Percentiles rank a stretch among this genome's conserved stretches.
Conservation (phyloP, 2,329 filamentous ascomycete species). For the Ophiocordyceps sinensis region DNA sequence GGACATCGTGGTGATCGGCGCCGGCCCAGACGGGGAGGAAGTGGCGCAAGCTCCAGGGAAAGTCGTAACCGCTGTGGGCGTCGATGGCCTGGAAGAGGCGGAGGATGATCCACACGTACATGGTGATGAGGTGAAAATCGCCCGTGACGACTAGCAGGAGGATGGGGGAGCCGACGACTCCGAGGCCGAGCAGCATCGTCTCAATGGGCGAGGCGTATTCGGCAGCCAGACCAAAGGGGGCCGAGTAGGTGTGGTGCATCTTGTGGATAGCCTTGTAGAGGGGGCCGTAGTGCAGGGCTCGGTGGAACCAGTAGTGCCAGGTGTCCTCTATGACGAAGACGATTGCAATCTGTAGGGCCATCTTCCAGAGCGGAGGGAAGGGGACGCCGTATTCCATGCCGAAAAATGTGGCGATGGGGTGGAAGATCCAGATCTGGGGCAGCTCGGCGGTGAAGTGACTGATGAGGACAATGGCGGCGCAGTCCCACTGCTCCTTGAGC, state of each 20-base stretch:
- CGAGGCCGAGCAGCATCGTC: conserved; percentile 84
- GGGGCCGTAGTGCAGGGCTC: conserved; percentile 81
- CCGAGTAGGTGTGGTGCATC: conserved; percentile 97
- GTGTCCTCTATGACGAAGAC: conserved; percentile 95
- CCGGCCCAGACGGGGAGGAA: conserved; percentile 97
- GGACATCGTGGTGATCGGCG: conserved; percentile 88
- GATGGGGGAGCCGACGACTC: conserved; percentile 70
- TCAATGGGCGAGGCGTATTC: conserved; percentile 98
- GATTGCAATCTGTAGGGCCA: conserved; percentile 79
- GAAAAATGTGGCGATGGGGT: conserved; percentile 86
- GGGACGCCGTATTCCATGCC: conserved; percentile 80
- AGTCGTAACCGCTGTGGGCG: conserved; percentile 94
- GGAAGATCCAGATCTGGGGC: conserved; percentile 98
- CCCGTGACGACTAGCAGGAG: conserved; percentile 70
- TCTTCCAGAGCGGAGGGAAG: conserved; percentile 74
- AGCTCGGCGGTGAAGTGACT: conserved; percentile 97
- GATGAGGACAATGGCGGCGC: conserved; percentile 81
- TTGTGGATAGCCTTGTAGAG: conserved; percentile 97
- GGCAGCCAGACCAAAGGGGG: conserved; percentile 87
- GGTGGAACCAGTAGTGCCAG: conserved; percentile 98
- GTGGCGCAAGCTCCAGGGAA: conserved; percentile 92
- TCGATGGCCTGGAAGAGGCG: conserved; percentile 97
- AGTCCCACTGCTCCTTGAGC: conserved; percentile 86
- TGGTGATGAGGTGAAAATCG: conserved; percentile 87
- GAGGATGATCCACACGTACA: conserved; percentile 92